phyloP scores from a whole-genome alignment of 495 filamentous ascomycete species.

The Terfezia boudieri region DNA sequence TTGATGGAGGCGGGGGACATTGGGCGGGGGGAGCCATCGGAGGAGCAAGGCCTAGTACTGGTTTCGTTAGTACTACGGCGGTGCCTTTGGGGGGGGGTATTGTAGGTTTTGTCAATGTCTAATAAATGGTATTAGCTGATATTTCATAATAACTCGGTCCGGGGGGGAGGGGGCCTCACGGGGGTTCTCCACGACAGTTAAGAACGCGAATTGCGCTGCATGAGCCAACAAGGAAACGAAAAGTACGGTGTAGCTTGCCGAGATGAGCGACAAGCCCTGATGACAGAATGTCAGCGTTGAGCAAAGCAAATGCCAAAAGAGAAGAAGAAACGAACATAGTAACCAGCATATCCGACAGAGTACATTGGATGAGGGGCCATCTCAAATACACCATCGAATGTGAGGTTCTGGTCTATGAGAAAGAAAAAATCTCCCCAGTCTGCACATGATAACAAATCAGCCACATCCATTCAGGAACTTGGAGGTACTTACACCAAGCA shows the following conservation, averaged over 20 bases:
- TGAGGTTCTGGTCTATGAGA: conserved; percentile 90
- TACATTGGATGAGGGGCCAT: conserved; percentile 99
- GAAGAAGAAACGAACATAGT: conserved; percentile 33
- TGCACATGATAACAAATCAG: conserved; percentile 7
- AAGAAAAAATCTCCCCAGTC: conserved; percentile 99
- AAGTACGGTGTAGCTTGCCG: conserved; percentile 87
- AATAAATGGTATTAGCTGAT: neutral
- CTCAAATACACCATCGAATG: conserved; percentile 96
- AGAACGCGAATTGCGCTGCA: conserved; percentile 81
- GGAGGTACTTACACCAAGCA: conserved; percentile 46
- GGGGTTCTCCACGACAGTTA: conserved; percentile 76
- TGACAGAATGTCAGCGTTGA: neutral
- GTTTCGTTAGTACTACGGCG: conserved; percentile 8
- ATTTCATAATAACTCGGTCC: neutral
- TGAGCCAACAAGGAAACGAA: conserved; percentile 93
- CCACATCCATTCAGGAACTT: neutral
- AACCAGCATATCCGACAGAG: conserved; percentile 91
- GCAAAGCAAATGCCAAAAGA: neutral
- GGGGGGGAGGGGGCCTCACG: conserved; percentile 14
- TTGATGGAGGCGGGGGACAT: conserved; percentile 4
- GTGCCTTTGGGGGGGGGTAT: conserved; percentile 52
- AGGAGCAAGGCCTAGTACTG: conserved; percentile 1
- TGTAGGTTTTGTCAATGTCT: conserved; percentile 93
- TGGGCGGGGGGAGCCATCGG: conserved; percentile 1
- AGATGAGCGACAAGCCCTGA: conserved; percentile 83